Evolutionary conservation across 768 basidiomycete species (phyloP).

Genomic region (Suillus occidentalis): DNA sequence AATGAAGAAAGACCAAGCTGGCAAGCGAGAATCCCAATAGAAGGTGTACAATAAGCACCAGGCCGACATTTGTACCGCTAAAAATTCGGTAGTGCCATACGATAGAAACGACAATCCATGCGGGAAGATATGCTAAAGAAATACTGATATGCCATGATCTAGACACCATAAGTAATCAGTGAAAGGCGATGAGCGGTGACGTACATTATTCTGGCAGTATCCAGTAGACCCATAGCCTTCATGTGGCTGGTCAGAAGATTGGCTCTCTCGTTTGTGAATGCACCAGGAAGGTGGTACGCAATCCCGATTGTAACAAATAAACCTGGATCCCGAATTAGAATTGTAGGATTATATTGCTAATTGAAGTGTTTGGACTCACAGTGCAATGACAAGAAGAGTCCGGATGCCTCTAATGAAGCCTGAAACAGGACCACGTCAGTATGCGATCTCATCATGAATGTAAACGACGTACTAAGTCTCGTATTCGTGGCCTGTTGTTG

Average conservation of each 20-base stretch:
- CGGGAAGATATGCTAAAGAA: constrained; percentile 69
- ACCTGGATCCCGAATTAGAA: constrained; percentile 38
- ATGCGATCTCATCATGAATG: background rate
- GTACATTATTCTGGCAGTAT: constrained; percentile 64
- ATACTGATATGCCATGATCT: constrained; percentile 68
- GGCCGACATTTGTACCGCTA: constrained; percentile 51
- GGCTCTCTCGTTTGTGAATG: constrained; percentile 66
- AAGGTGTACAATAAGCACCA: constrained; percentile 67
- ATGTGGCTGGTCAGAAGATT: constrained; percentile 66
- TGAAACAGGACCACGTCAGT: constrained; percentile 24
- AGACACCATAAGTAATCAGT: background rate
- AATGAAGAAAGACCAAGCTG: constrained; percentile 71
- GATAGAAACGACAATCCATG: constrained; percentile 68
- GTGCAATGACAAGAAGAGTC: constrained; percentile 61
- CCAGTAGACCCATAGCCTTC: constrained; percentile 77
- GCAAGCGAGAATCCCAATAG: constrained; percentile 66
- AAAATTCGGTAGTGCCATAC: constrained; percentile 73
- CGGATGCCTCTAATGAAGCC: constrained; percentile 65
- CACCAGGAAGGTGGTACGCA: constrained; percentile 75
- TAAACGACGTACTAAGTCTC: constrained; percentile 50
- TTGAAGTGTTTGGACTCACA: constrained; percentile 43
- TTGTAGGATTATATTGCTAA: background rate
- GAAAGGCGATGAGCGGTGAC: constrained; percentile 18
- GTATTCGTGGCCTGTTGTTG: constrained; percentile 55
- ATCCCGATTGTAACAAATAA: constrained; percentile 73